Percentiles rank a stretch among this genome's conserved stretches.
These are phyloP conservation scores for Mucor saturninus DNA, from an alignment of 371 early-diverging fungal species.

Conservation along the genomic window DNA sequence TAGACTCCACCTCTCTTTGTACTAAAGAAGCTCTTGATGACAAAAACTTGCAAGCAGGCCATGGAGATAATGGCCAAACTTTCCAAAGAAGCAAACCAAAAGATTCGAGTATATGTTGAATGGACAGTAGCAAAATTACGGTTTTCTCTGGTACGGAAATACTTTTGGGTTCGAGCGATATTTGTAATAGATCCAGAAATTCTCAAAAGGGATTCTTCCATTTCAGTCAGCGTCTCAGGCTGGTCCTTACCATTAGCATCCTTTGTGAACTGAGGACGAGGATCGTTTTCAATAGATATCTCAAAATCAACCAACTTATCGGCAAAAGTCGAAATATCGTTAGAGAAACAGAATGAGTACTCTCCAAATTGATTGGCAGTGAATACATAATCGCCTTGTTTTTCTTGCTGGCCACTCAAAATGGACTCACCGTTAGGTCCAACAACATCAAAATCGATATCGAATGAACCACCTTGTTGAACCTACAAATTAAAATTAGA, in stretches of 20 bases:
- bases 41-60: conserved; percentile 85
- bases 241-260: conserved; percentile 28
- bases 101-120: conserved; percentile 80
- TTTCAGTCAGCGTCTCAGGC: conserved; percentile 58
- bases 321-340: conserved; percentile 85
- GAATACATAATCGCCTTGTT: conserved; percentile 91
- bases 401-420: conserved; percentile 77
- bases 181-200: conserved; percentile 61
- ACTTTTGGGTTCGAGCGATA: conserved; percentile 78
- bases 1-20: conserved; percentile 65
- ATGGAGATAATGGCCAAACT: conserved; percentile 75
- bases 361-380: conserved; percentile 83
- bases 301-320: conserved; percentile 93
- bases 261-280: conserved; percentile 35
- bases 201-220: conserved; percentile 66
- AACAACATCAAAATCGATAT: conserved; percentile 85
- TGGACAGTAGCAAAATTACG: conserved; percentile 85
- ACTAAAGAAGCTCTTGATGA: conserved; percentile 77
- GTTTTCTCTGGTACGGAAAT: conserved; percentile 85
- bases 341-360: conserved; percentile 92
- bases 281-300: conserved; percentile 84
- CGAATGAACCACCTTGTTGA: conserved; percentile 85
- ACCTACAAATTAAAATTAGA: conserved; percentile 11
- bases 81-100: conserved; percentile 85
- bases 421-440: conserved; percentile 69